These are phyloP conservation scores for Tirmania nivea DNA, from an alignment of 495 filamentous ascomycete genomes.

Conservation along the genomic window DNA sequence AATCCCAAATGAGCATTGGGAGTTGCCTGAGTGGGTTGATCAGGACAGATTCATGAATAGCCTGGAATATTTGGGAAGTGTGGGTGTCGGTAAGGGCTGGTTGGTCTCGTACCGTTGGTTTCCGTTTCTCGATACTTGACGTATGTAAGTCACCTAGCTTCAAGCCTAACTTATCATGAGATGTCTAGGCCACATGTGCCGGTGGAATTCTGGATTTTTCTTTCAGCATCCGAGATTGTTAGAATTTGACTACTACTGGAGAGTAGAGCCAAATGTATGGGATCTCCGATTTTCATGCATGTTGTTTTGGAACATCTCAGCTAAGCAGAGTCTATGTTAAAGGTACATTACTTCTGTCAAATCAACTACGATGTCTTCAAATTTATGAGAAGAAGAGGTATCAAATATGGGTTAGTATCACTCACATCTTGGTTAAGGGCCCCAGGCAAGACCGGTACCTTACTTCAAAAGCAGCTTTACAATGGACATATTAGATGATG, in stretches of 20 bases:
- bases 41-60: constrained; percentile 32
- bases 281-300: too few relatives aligned
- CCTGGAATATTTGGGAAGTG: constrained; percentile 29
- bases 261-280: constrained; percentile 94
- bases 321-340: too few relatives aligned
- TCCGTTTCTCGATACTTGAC: too few relatives aligned
- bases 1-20: constrained; percentile 92
- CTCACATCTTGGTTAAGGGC: not conserved
- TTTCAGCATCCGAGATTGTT: constrained; percentile 81
- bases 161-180: too few relatives aligned
- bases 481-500: constrained; percentile 33
- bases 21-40: constrained; percentile 59
- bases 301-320: too few relatives aligned
- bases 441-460: not conserved
- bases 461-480: constrained; percentile 22
- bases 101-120: constrained; percentile 29
- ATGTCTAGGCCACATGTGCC: constrained; percentile 58
- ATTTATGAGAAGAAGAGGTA: not conserved
- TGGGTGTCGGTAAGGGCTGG: constrained; percentile 34
- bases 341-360: constrained; percentile 70
- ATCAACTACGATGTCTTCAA: constrained; percentile 50
- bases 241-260: constrained; percentile 84
- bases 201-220: constrained; percentile 97
- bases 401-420: not conserved
- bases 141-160: too few relatives aligned